Base-by-base conservation (phyloP, 2,329 filamentous ascomycete genomes). In the Colletotrichum truncatum region DNA sequence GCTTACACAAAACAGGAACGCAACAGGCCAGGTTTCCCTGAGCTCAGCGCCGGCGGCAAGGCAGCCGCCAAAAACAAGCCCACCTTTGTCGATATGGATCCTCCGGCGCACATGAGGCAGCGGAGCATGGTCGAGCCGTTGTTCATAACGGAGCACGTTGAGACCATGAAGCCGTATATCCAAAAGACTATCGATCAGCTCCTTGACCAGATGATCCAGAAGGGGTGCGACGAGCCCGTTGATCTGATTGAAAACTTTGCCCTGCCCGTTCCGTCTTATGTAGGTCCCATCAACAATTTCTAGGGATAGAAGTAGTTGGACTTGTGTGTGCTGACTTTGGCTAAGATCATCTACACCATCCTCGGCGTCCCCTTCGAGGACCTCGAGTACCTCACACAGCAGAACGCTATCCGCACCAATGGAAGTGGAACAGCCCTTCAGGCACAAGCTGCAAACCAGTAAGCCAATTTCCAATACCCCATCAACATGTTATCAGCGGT, bases 41-140 rank as follows among this genome's bases (percentile, higher is more conserved):
- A 85, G 66, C 76, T 85, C 53, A 78, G 73, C 54, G 76, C 79
- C 9, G 80, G 82, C 11, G 83, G 82, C 7, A 84, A 81, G 65
- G 73, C 75, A 36, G 83, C 83, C 7, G 82, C 78, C n/a, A 82
- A 83, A 67, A 80, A 78, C 36, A 81, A 78, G 59, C 80, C 83
- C 1, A 85, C 81, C 0, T 85, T 85, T 68, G 82, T 85, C 5
- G 81, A 85, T 68, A 84, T 85, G 80, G 82, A 85, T 64, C 71
- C 80, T 4, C 83, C 83, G 0, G 76, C 78, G 3, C 83, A 85
- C 61, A 82, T 80, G 77, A 70, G 74, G 12, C 81, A 85, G 63
- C 77, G 81, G 60, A 70, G 77, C 54, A 85, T 85, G 82, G 79
- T 84, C 0, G 79, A 82, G 53, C 67, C 78, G 0, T 70, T 82